Evolutionary conservation across 192 early-diverging fungal genomes (phyloP).

Genomic region (Neocallimastix lanati): DNA sequence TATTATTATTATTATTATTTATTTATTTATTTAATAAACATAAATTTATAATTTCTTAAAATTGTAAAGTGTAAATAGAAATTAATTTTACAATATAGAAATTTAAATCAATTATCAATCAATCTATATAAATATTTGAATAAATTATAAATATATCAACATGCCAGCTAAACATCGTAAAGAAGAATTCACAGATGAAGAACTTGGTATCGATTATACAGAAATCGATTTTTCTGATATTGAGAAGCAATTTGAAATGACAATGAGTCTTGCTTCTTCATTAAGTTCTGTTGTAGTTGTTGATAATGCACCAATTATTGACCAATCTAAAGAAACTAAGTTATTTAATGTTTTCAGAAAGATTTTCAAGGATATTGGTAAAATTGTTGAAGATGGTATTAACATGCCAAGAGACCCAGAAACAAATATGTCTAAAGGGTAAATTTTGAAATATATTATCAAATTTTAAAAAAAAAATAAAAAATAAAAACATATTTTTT

Average conservation of each 20-base stretch:
- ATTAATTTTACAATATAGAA: not conserved
- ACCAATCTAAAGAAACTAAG: constrained; percentile 68
- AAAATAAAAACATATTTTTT: no score
- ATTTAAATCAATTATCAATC: not conserved
- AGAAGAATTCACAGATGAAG: not conserved
- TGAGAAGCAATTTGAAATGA: constrained; percentile 42
- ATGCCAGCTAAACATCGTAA: not conserved
- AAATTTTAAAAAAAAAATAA: no score
- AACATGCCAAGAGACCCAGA: constrained; percentile 68
- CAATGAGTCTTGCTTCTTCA: constrained; percentile 41
- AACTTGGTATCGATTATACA: not conserved
- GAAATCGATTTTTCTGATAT: constrained; percentile 88
- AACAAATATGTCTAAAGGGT: constrained; percentile 68
- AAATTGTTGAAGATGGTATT: constrained; percentile 64
- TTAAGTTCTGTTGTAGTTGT: constrained; percentile 75
- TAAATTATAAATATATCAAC: not conserved
- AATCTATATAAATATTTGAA: no score
- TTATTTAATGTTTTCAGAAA: constrained; percentile 50
- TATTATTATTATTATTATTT: no score
- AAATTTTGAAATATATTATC: no score
- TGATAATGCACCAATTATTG: constrained; percentile 78
- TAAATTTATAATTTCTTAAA: no score
- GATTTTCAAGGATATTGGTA: constrained; percentile 61
- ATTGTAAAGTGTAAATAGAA: not conserved
- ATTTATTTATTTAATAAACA: no score